These are phyloP conservation scores for Claviceps pazoutovae DNA, from an alignment of 2,329 filamentous ascomycete genomes.

Conservation along the genomic window DNA sequence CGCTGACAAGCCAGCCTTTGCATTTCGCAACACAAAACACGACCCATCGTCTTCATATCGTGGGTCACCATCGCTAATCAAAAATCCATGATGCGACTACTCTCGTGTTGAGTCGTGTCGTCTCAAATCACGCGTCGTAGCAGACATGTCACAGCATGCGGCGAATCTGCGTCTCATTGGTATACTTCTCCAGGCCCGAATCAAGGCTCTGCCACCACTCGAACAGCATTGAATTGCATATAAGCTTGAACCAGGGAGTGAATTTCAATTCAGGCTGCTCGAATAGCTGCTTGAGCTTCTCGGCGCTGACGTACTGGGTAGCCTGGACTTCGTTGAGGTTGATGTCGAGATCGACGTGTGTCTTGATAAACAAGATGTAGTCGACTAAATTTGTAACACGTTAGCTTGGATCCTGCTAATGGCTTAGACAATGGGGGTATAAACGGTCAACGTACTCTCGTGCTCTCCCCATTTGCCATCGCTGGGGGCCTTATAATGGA, in stretches of 20 bases:
- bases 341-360: constrained; percentile 67
- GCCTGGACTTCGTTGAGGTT: constrained; percentile 86
- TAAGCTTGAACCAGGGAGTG: constrained; percentile 98
- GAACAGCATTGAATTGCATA: constrained; percentile 94
- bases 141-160: constrained; percentile 45
- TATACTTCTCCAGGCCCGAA: constrained; percentile 67
- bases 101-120: neutral
- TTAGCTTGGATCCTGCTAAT: neutral
- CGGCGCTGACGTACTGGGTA: constrained; percentile 68
- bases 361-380: constrained; percentile 97
- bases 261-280: constrained; percentile 67
- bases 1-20: neutral
- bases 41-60: neutral
- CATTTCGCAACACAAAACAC: neutral
- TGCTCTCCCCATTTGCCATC: constrained; percentile 98
- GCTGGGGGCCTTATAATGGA: constrained; percentile 95
- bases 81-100: neutral
- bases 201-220: constrained; percentile 92
- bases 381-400: constrained; percentile 48
- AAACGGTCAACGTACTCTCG: constrained; percentile 54
- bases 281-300: constrained; percentile 77
- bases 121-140: neutral
- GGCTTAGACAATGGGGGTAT: neutral
- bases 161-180: constrained; percentile 73
- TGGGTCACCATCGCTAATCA: neutral